phyloP scores from a whole-genome alignment of 352 stramenopile species.

The Phytophthora kernoviae region DNA sequence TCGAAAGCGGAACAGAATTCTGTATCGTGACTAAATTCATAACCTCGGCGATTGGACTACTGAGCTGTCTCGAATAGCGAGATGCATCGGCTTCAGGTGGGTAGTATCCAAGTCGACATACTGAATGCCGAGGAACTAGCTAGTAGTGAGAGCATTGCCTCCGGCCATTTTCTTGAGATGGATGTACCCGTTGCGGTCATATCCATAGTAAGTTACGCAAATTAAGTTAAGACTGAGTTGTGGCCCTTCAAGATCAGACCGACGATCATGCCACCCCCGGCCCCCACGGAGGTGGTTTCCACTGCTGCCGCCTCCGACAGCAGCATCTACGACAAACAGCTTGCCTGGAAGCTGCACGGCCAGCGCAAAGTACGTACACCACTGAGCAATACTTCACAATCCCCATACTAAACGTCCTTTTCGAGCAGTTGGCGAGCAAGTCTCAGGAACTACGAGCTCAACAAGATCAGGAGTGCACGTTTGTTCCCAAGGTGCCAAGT shows the following conservation, averaged over 20 bases:
- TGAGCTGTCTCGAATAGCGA: too few species aligned
- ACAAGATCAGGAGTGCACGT: constrained; percentile 62
- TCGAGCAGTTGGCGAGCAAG: constrained; percentile 40
- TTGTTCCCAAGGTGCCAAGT: constrained; percentile 53
- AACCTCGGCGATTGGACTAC: too few species aligned
- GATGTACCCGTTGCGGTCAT: too few species aligned
- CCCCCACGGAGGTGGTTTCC: too few species aligned
- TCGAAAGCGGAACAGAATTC: background rate
- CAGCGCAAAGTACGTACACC: constrained; percentile 43
- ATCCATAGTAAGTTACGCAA: too few species aligned
- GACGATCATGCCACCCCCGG: constrained; percentile 4
- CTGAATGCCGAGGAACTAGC: too few species aligned
- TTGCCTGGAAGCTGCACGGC: constrained; percentile 59
- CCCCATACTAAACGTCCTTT: background rate
- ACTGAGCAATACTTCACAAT: too few species aligned
- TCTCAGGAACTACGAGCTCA: constrained; percentile 46
- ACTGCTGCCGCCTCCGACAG: constrained; percentile 16
- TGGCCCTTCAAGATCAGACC: background rate
- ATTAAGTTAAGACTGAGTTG: too few species aligned
- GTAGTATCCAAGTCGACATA: too few species aligned
- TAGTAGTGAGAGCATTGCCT: too few species aligned
- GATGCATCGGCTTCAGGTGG: too few species aligned
- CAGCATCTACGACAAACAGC: constrained; percentile 65
- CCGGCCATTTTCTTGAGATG: too few species aligned
- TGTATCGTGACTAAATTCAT: constrained; percentile 1